These are phyloP conservation scores for Colletotrichum brevisporum DNA, from an alignment of 2,329 filamentous ascomycete genomes.

Conservation along the genomic window DNA sequence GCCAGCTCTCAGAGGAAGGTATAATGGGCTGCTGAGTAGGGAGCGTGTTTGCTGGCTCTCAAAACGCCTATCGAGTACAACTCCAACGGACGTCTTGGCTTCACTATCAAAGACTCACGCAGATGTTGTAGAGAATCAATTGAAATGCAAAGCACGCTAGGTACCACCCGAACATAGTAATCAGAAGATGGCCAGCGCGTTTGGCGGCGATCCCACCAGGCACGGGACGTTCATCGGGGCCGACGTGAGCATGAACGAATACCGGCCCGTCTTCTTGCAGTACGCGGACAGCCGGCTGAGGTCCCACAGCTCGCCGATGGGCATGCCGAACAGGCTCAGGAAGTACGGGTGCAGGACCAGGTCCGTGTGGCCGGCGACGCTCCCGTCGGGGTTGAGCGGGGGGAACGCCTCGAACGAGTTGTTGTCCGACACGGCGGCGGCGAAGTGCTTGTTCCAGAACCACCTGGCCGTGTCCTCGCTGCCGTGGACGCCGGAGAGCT, in stretches of 20 bases:
- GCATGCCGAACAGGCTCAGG: conserved; percentile 65
- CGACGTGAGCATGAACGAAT: conserved; percentile 74
- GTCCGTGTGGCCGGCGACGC: conserved; percentile 47
- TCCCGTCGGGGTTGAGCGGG: conserved; percentile 60
- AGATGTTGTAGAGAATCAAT: no score
- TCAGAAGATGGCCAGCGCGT: conserved; percentile 63
- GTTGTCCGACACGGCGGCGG: conserved; percentile 74
- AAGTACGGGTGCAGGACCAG: conserved; percentile 65
- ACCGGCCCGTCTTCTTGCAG: conserved; percentile 66
- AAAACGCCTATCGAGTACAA: no score
- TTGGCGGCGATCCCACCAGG: conserved; percentile 63
- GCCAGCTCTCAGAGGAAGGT: no score
- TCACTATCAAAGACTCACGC: no score
- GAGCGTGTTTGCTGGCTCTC: no score
- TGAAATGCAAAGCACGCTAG: no score
- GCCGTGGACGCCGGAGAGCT: conserved; percentile 59
- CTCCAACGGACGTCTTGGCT: no score
- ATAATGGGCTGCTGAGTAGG: no score
- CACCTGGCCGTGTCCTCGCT: conserved; percentile 70
- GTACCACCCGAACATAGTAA: no score
- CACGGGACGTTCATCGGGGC: conserved; percentile 71
- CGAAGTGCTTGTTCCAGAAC: conserved; percentile 79
- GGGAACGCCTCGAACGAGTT: conserved; percentile 76
- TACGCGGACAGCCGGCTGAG: conserved; percentile 66
- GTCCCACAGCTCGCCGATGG: conserved; percentile 70